These are phyloP conservation scores for Leucaena leucocephala DNA, from an alignment of 306 rosid species.

Conservation along the genomic window DNA sequence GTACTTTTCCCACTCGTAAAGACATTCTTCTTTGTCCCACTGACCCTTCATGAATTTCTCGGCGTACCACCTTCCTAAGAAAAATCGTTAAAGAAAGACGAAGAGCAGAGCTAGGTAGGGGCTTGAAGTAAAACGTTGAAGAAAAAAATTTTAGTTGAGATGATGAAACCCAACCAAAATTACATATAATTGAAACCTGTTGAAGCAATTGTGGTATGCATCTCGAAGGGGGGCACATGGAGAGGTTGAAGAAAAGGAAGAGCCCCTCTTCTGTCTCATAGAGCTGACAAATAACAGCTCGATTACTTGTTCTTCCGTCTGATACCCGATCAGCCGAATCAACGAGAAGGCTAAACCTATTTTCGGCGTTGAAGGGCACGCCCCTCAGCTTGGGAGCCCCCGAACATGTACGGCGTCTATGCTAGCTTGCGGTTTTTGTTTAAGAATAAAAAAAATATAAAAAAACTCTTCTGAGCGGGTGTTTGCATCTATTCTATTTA, in stretches of 20 bases:
- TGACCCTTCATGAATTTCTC: constrained; percentile 77
- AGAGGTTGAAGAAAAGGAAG: constrained; percentile 66
- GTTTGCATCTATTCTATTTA: no score
- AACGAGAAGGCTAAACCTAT: neutral
- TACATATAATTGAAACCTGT: constrained; percentile 49
- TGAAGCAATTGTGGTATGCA: constrained; percentile 89
- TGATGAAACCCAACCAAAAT: neutral
- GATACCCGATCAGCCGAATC: neutral
- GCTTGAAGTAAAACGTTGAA: constrained; percentile 9
- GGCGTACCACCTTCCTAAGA: constrained; percentile 63
- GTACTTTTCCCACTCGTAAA: constrained; percentile 80
- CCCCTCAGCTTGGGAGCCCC: neutral
- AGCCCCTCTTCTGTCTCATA: constrained; percentile 49
- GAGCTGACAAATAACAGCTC: neutral
- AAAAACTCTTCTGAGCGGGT: no score
- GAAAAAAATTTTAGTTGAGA: neutral
- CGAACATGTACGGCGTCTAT: neutral
- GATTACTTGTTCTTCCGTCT: neutral
- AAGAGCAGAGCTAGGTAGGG: constrained; percentile 23
- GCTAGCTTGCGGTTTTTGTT: neutral
- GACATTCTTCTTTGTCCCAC: constrained; percentile 75
- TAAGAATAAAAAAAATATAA: no score
- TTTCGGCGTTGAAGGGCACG: neutral
- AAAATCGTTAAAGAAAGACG: neutral
- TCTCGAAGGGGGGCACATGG: constrained; percentile 72